phyloP scores from a whole-genome alignment of 495 filamentous ascomycete genomes.

The Annulohypoxylon stygium region DNA sequence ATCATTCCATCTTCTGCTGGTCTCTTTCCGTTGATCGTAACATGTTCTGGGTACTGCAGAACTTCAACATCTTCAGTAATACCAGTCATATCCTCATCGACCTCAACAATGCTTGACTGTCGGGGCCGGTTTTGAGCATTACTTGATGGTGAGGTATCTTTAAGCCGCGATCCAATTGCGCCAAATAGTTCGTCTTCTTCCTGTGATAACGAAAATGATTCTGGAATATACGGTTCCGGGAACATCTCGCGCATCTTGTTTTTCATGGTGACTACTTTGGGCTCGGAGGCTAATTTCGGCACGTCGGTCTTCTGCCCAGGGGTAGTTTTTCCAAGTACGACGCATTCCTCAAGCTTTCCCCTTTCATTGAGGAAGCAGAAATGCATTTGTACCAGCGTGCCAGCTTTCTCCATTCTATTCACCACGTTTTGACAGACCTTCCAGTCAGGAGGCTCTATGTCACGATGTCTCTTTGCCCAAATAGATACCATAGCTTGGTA shows the following conservation, averaged over 20 bases:
- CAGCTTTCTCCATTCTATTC: slow-evolving; percentile 70
- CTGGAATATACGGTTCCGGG: slow-evolving; percentile 58
- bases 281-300: slow-evolving; percentile 31
- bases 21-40: slow-evolving; percentile 41
- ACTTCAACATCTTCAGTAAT: slow-evolving; percentile 47
- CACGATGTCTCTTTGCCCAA: slow-evolving; percentile 70
- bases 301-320: not conserved
- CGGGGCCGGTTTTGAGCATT: slow-evolving; percentile 15
- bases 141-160: slow-evolving; percentile 24
- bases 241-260: slow-evolving; percentile 59
- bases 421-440: slow-evolving; percentile 64
- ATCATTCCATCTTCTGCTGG: slow-evolving; percentile 22
- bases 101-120: slow-evolving; percentile 34
- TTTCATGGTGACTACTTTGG: slow-evolving; percentile 51
- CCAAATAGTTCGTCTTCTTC: slow-evolving; percentile 54
- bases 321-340: slow-evolving; percentile 39
- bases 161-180: slow-evolving; percentile 41
- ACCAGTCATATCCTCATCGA: slow-evolving; percentile 35
- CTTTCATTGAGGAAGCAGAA: slow-evolving; percentile 69
- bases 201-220: slow-evolving; percentile 56
- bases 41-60: slow-evolving; percentile 43
- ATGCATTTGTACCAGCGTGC: slow-evolving; percentile 69
- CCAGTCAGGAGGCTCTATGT: slow-evolving; percentile 58
- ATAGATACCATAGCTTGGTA: slow-evolving; percentile 74
- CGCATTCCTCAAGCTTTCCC: slow-evolving; percentile 46